Evolutionary conservation across 805 yeast genomes (phyloP), one percentile per base, ranked within the genome.

Genomic region (Danielia reshetovae): DNA sequence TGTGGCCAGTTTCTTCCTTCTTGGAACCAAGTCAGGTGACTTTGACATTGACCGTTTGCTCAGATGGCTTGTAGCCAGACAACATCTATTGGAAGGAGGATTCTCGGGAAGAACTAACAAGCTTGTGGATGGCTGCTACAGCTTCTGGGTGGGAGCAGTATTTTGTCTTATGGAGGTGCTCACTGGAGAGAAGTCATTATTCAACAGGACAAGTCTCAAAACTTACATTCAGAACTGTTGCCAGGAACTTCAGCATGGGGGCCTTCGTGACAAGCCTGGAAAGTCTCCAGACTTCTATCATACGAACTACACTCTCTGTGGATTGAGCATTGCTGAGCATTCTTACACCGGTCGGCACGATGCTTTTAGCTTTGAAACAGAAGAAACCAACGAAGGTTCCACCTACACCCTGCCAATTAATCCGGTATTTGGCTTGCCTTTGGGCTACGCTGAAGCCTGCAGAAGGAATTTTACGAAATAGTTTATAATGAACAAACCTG

Each of bases 121-220:
- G 55, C 69, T 93, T 21, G 97, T 93, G 1, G 98, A 93, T 55
- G 96, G 95, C 0, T 93, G 98, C 58, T 93, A 93, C 56, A 78
- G 90, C 52, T 90, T 83, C 57, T 93, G 98, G 98, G 82, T 88
- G 2, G 97, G 97, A 2, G 94, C 87, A 0, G 55, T 81, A 24
- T 66, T 72, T 42, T 77, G 85, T 0, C 57, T 86, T 23, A 39
- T 87, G 4, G 93, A 85, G 39, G 63, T 73, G 0, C 62, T 81
- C 1, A 24, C 46, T 1, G 43, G 37, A 36, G 41, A 13, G 16
- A 39, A 22, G 0, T 27, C 36, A 22, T 72, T 38, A 52, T 63
- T 81, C 40, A 68, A 79, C 39, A 72, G 88, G 40, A 64, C 70
- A 7, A 78, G 75, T 1, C 60, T 90, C 29, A 74, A 69, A 35